Evolutionary conservation across 2,329 filamentous ascomycete species (phyloP).

Genomic region (Ceratocystis albifundus): DNA sequence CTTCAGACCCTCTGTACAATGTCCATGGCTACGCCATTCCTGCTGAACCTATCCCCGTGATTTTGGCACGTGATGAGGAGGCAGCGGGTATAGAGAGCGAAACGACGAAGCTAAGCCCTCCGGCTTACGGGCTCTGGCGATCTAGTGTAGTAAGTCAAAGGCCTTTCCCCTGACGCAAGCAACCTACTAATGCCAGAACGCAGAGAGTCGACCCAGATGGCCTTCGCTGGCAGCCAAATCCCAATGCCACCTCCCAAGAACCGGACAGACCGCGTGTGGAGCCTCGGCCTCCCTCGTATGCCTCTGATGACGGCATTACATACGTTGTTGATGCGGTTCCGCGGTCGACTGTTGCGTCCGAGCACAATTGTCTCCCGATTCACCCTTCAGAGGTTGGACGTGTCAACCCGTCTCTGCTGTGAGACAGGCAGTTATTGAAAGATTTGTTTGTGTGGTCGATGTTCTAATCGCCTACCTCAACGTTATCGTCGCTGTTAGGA

Average conservation of each 20-base stretch:
- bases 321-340: slow-evolving; percentile 60
- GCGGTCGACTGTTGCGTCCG: slow-evolving; percentile 42
- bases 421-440: neutral
- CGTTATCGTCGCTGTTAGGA: too few relatives aligned
- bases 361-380: slow-evolving; percentile 35
- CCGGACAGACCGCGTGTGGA: slow-evolving; percentile 27
- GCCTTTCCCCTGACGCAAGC: neutral
- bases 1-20: slow-evolving; percentile 37
- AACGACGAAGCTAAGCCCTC: slow-evolving; percentile 52
- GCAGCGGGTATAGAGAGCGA: slow-evolving; percentile 46
- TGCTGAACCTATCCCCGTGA: slow-evolving; percentile 61
- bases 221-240: slow-evolving; percentile 66
- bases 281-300: slow-evolving; percentile 60
- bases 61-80: slow-evolving; percentile 64
- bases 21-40: slow-evolving; percentile 59
- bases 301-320: slow-evolving; percentile 60
- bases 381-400: slow-evolving; percentile 40
- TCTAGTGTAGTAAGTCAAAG: slow-evolving; percentile 59
- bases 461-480: too few relatives aligned
- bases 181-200: neutral
- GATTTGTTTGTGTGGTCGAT: too few relatives aligned
- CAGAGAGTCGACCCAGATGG: slow-evolving; percentile 68
- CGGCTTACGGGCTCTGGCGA: slow-evolving; percentile 77
- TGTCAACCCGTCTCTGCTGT: slow-evolving; percentile 2
- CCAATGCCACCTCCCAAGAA: slow-evolving; percentile 26